These are phyloP conservation scores for Colletotrichum musicola DNA, from an alignment of 2,329 filamentous ascomycete species.

Conservation along the genomic window DNA sequence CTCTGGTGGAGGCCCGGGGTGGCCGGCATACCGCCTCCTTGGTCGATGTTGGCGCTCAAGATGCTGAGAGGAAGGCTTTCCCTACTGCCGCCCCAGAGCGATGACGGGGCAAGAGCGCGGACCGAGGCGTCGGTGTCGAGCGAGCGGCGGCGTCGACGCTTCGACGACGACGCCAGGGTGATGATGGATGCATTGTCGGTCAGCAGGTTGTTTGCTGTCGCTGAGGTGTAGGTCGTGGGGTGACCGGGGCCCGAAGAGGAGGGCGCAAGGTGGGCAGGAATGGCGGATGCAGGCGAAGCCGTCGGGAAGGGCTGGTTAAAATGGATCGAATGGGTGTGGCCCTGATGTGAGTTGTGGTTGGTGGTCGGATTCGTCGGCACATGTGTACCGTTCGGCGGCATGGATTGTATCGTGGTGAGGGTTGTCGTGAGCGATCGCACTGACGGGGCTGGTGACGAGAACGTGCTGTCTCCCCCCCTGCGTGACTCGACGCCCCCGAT, in stretches of 20 bases:
- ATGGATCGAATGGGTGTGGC: constrained; percentile 64
- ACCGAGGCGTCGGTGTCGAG: constrained; percentile 90
- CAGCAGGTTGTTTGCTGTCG: constrained; percentile 84
- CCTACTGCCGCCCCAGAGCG: constrained; percentile 83
- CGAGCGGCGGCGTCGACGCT: constrained; percentile 80
- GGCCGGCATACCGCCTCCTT: constrained; percentile 53
- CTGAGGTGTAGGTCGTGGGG: constrained; percentile 80
- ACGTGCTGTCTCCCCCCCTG: constrained; percentile 80
- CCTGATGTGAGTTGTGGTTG: constrained; percentile 52
- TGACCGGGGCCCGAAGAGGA: constrained; percentile 58
- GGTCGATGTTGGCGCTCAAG: constrained; percentile 77
- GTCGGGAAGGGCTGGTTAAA: constrained; percentile 76
- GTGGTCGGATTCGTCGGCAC: constrained; percentile 45
- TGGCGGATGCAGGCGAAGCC: constrained; percentile 75
- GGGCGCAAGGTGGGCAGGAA: constrained; percentile 77
- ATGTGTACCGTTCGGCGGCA: constrained; percentile 61
- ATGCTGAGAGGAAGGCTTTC: constrained; percentile 85
- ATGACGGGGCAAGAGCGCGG: constrained; percentile 84
- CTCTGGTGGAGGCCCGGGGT: constrained; percentile 68
- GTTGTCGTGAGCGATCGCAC: constrained; percentile 86
- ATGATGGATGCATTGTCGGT: constrained; percentile 90
- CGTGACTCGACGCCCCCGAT: constrained; percentile 74
- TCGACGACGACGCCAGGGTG: constrained; percentile 85
- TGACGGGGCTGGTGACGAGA: constrained; percentile 85
- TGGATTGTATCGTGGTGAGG: constrained; percentile 81